phyloP scores from a whole-genome alignment of 176 grass and related monocot species.

The Areca catechu region DNA sequence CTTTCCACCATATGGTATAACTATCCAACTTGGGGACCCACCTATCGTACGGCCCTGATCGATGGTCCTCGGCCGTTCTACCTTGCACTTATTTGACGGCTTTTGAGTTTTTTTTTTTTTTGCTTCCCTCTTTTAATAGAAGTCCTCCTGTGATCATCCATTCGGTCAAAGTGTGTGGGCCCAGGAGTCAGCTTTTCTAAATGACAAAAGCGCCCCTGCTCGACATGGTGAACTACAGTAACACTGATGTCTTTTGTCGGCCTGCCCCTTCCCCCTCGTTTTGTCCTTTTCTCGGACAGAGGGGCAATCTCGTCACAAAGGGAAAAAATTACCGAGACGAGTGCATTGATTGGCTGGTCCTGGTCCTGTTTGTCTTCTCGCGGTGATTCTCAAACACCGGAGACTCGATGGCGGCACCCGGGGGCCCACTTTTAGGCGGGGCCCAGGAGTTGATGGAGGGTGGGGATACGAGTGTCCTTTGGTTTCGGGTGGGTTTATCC shows the following conservation, averaged over 20 bases:
- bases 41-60: no score
- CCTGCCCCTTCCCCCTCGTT: background rate
- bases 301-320: constrained; percentile 28
- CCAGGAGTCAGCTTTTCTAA: background rate
- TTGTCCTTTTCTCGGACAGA: background rate
- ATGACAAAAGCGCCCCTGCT: constrained; percentile 20
- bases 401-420: no score
- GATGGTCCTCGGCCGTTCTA: no score
- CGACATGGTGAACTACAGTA: constrained; percentile 13
- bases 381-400: no score
- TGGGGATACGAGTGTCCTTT: constrained; percentile 4
- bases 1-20: no score
- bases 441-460: background rate
- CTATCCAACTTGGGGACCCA: no score
- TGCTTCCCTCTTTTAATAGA: no score
- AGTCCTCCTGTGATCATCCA: background rate
- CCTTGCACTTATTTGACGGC: no score
- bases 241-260: constrained; percentile 40
- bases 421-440: no score
- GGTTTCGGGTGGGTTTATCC: no score
- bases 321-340: background rate
- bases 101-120: no score
- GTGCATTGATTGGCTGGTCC: background rate
- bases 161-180: constrained; percentile 17
- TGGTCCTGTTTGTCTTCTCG: background rate